Conservation (phyloP, 1,284 basidiomycete species). For the Vanrija humicola region DNA sequence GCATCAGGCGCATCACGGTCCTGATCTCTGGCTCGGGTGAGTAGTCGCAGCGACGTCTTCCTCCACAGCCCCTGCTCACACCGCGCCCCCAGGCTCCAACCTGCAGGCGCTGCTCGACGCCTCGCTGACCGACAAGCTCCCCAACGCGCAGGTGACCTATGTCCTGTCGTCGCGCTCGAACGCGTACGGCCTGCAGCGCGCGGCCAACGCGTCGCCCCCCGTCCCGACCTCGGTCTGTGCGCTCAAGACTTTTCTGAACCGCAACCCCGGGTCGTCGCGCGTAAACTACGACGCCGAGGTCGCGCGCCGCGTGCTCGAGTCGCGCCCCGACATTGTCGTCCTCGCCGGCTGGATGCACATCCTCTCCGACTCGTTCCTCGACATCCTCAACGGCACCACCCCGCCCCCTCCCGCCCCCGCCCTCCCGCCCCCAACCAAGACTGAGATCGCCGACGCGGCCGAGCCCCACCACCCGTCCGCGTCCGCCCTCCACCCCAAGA, state of each 20-base stretch:
- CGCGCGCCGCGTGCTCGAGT: conserved; percentile 63
- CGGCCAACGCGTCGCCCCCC: conserved; percentile 61
- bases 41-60: conserved; percentile 26
- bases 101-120: conserved; percentile 94
- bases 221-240: conserved; percentile 82
- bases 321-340: conserved; percentile 77
- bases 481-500: not conserved
- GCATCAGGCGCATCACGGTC: conserved; percentile 55
- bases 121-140: conserved; percentile 56
- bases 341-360: conserved; percentile 99
- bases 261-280: conserved; percentile 67
- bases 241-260: conserved; percentile 77
- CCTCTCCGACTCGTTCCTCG: conserved; percentile 56
- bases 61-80: conserved; percentile 10
- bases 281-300: conserved; percentile 84
- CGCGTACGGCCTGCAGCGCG: conserved; percentile 83
- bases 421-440: conserved; percentile 21
- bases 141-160: conserved; percentile 66
- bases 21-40: conserved; percentile 80
- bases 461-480: conserved; percentile 1
- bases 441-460: not conserved
- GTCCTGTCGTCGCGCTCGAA: conserved; percentile 92
- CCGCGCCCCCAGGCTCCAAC: conserved; percentile 68
- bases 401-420: conserved; percentile 26
- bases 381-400: conserved; percentile 46